A percentile compares a stretch with the other conserved stretches of the same genome.
Conservation (phyloP, 2,329 filamentous ascomycete genomes). For the Fusarium sarcochroum region DNA sequence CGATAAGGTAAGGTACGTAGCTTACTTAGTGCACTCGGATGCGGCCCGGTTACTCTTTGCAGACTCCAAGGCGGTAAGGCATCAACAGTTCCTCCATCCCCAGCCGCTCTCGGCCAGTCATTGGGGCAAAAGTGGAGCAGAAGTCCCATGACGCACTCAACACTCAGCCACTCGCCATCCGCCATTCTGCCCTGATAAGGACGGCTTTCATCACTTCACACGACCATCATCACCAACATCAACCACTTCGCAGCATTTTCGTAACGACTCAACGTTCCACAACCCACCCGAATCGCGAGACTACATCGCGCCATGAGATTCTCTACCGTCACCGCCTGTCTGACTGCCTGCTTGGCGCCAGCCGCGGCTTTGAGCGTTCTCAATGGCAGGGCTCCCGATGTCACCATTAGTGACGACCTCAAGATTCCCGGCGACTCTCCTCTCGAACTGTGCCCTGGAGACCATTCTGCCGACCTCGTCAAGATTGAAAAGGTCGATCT, state of each 20-base stretch:
- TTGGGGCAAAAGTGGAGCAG: conserved; percentile 45
- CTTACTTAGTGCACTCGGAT: conserved; percentile 34
- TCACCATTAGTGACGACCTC: conserved; percentile 65
- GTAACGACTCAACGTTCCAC: background rate
- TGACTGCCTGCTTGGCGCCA: conserved; percentile 62
- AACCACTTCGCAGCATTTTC: conserved; percentile 13
- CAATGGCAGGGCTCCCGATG: conserved; percentile 52
- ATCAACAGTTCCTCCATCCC: conserved; percentile 25
- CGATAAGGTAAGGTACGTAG: conserved; percentile 31
- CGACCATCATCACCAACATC: conserved; percentile 24
- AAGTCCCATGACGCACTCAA: conserved; percentile 57
- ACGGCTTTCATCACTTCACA: conserved; percentile 37
- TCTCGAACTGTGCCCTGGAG: conserved; percentile 78
- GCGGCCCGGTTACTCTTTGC: conserved; percentile 17
- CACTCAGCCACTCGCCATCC: conserved; percentile 49
- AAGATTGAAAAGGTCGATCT: conserved; percentile 85
- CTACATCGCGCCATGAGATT: conserved; percentile 52
- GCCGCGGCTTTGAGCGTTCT: conserved; percentile 61
- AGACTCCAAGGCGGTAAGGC: conserved; percentile 46
- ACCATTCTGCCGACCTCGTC: conserved; percentile 79
- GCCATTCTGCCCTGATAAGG: conserved; percentile 46
- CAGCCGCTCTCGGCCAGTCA: conserved; percentile 28
- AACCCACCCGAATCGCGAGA: background rate
- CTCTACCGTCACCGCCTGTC: conserved; percentile 60
- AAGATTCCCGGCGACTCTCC: conserved; percentile 89